Conservation (phyloP, 192 early-diverging fungal species). For the Coemansia sp. region DNA sequence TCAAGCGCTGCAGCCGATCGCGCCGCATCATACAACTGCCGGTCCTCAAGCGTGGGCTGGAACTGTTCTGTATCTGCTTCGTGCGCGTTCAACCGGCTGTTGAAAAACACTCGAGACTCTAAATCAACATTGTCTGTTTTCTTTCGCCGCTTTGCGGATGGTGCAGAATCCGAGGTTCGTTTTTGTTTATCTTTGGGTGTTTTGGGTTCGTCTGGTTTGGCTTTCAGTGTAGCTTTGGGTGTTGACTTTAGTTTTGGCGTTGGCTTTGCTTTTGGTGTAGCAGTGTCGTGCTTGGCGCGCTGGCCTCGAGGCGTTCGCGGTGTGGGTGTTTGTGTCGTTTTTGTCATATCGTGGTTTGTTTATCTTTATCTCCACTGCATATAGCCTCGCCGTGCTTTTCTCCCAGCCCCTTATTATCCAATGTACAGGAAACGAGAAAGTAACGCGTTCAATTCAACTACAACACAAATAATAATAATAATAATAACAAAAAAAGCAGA, state of each 20-base stretch:
- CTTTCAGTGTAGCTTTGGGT: slow-evolving; percentile 2
- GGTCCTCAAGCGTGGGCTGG: slow-evolving; percentile 57
- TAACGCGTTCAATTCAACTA: background rate
- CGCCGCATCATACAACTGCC: slow-evolving; percentile 55
- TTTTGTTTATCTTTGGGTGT: slow-evolving; percentile 1
- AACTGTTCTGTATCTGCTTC: slow-evolving; percentile 59
- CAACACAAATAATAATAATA: too few relatives aligned
- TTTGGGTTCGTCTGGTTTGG: background rate
- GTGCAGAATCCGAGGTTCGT: background rate
- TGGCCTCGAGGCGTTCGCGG: slow-evolving; percentile 11
- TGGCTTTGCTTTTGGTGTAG: background rate
- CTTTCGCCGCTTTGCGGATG: slow-evolving; percentile 30
- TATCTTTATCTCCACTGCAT: slow-evolving; percentile 1
- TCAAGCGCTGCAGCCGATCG: slow-evolving; percentile 41
- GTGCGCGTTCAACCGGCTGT: slow-evolving; percentile 46
- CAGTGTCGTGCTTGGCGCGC: background rate
- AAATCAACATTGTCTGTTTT: slow-evolving; percentile 17
- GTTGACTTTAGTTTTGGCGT: too few relatives aligned
- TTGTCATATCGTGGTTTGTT: background rate
- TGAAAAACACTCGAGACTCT: slow-evolving; percentile 35
- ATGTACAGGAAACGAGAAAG: background rate
- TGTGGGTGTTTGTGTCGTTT: slow-evolving; percentile 13
- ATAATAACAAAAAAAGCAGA: too few relatives aligned
- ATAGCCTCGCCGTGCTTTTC: slow-evolving; percentile 2
- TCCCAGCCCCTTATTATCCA: background rate